A percentile compares a stretch with the other conserved stretches of the same genome.
phyloP scores from a whole-genome alignment of 805 yeast species.

The Torulaspora maleeae region DNA sequence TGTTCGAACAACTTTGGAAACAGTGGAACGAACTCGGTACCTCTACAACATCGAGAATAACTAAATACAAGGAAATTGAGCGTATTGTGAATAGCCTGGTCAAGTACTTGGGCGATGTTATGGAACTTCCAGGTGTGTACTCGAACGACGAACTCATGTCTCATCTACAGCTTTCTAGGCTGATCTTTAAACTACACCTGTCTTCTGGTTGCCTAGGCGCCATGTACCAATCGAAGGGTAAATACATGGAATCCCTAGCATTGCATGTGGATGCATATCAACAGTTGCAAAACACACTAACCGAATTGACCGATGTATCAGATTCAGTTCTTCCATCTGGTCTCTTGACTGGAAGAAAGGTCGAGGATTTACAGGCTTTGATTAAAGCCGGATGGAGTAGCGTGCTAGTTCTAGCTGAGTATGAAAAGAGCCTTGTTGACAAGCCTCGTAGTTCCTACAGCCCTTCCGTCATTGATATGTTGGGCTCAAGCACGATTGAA shows the following conservation, averaged over 20 bases:
- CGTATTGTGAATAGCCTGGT: constrained; percentile 42
- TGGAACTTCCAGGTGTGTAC: constrained; percentile 88
- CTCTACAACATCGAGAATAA: constrained; percentile 25
- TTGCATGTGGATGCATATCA: constrained; percentile 27
- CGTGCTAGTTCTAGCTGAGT: constrained; percentile 35
- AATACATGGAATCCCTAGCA: constrained; percentile 31
- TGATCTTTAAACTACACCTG: constrained; percentile 22
- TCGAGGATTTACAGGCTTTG: constrained; percentile 46
- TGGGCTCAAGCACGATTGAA: constrained; percentile 17
- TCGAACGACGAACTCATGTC: constrained; percentile 66
- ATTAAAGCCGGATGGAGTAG: constrained; percentile 37
- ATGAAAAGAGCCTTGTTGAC: constrained; percentile 24
- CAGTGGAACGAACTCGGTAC: constrained; percentile 27
- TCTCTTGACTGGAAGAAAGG: constrained; percentile 35
- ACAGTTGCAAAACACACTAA: constrained; percentile 16
- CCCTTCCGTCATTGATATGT: constrained; percentile 40
- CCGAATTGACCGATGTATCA: constrained; percentile 7
- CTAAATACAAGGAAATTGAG: constrained; percentile 34
- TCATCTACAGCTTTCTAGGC: constrained; percentile 25
- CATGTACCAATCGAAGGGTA: constrained; percentile 28
- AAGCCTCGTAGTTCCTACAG: constrained; percentile 11
- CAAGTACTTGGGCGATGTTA: constrained; percentile 51
- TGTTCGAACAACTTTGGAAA: constrained; percentile 38
- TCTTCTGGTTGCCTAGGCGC: constrained; percentile 28
- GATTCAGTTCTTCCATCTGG: constrained; percentile 21